phyloP scores from a whole-genome alignment of 805 yeast species.

The Suhomyces sp. region DNA sequence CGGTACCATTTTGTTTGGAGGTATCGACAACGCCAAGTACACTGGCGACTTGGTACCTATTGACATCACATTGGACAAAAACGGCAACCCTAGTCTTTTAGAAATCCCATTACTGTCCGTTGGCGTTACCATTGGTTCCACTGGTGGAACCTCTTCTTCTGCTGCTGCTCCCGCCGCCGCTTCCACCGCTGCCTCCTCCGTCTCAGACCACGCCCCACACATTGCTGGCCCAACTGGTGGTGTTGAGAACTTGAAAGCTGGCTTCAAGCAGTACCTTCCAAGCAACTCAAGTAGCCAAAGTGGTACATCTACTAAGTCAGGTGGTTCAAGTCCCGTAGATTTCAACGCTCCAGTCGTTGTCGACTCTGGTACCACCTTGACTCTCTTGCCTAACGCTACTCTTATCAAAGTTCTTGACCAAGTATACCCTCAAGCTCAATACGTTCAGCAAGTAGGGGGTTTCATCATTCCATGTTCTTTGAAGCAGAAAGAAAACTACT shows the following conservation, averaged over 20 bases:
- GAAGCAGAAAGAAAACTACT: conserved; percentile 7
- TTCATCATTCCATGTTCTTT: conserved; percentile 16
- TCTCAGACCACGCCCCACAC: conserved; percentile 1
- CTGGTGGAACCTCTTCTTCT: background rate
- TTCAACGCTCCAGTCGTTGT: conserved; percentile 38
- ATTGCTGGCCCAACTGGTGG: conserved; percentile 1
- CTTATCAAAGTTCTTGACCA: conserved; percentile 4
- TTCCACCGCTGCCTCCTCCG: background rate
- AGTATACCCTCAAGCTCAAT: conserved; percentile 8
- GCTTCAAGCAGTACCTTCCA: background rate
- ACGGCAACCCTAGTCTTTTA: conserved; percentile 14
- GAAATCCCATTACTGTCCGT: conserved; percentile 19
- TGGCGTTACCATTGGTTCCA: conserved; percentile 8
- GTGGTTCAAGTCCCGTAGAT: background rate
- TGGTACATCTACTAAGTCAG: background rate
- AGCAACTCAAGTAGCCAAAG: background rate
- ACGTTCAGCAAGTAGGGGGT: conserved; percentile 4
- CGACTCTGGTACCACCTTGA: conserved; percentile 59
- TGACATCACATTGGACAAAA: conserved; percentile 17
- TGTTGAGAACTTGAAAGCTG: background rate
- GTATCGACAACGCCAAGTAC: conserved; percentile 63
- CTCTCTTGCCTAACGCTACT: conserved; percentile 39
- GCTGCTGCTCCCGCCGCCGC: background rate
- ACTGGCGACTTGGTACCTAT: conserved; percentile 41
- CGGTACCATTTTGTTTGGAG: conserved; percentile 72